Evolutionary conservation across 305 asterid species (phyloP).

Genomic region (Fraxinus floribunda): DNA sequence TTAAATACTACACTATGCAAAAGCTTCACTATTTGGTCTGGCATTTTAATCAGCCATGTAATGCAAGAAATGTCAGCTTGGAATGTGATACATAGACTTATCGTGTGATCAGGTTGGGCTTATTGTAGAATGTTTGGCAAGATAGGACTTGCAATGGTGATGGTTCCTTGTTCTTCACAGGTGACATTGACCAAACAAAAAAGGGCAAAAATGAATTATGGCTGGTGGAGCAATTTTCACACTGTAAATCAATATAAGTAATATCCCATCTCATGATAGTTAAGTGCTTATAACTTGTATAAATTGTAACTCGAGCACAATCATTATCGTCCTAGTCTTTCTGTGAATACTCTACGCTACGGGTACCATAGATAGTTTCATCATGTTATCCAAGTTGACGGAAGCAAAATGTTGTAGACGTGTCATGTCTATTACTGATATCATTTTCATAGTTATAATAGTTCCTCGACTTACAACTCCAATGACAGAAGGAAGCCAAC

Average conservation of each 20-base stretch:
- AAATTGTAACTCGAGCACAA: neutral
- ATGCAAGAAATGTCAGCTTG: neutral
- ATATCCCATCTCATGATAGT: neutral
- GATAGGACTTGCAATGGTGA: neutral
- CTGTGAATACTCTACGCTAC: neutral
- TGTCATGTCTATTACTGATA: conserved; percentile 10
- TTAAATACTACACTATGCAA: neutral
- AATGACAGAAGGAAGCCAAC: conserved; percentile 97
- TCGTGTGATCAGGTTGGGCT: neutral
- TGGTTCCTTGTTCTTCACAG: neutral
- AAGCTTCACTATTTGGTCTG: neutral
- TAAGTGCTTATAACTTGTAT: neutral
- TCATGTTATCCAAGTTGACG: conserved; percentile 9
- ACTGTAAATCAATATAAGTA: neutral
- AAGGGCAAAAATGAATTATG: neutral
- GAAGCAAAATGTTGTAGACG: neutral
- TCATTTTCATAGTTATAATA: neutral
- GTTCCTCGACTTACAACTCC: conserved; percentile 74
- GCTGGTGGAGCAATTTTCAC: neutral
- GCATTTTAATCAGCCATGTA: neutral
- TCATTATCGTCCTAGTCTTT: neutral
- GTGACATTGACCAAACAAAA: neutral
- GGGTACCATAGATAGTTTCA: conserved; percentile 1
- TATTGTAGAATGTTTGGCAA: neutral
- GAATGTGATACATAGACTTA: neutral